A percentile compares a stretch with the other conserved stretches of the same genome.
These are phyloP conservation scores for Silene uniflora DNA, from an alignment of 148 eudicot genomes.

Conservation along the genomic window DNA sequence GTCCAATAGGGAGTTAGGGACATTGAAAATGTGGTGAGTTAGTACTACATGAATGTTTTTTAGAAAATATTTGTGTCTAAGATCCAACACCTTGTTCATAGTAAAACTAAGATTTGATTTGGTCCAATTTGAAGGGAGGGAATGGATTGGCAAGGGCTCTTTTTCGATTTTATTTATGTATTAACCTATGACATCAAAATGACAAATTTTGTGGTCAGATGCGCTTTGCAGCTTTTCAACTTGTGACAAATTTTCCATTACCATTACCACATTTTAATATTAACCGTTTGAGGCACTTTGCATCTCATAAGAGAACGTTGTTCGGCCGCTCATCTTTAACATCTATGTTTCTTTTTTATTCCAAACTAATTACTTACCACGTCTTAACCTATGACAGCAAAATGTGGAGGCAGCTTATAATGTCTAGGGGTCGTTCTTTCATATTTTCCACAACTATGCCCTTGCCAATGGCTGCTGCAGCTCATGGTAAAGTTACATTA, in stretches of 20 bases:
- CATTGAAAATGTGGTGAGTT: no score
- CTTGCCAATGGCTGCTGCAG: constrained; percentile 83
- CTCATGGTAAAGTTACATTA: constrained; percentile 55
- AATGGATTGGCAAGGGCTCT: no score
- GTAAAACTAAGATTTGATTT: no score
- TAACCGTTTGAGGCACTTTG: background rate
- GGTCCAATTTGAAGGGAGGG: no score
- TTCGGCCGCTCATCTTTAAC: background rate
- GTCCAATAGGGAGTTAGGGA: background rate
- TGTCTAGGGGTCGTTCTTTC: constrained; percentile 93
- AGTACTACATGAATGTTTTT: no score
- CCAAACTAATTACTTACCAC: constrained; percentile 3
- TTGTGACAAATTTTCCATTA: background rate
- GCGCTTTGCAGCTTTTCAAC: no score
- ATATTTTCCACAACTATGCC: constrained; percentile 97
- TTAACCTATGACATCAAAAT: no score
- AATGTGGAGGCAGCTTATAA: constrained; percentile 87
- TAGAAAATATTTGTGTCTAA: no score
- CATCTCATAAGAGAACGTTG: background rate
- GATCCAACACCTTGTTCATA: no score
- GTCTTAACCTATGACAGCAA: constrained; percentile 44
- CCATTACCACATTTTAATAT: background rate
- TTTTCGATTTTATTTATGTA: no score
- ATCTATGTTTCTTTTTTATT: background rate
- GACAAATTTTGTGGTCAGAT: no score